Conservation (phyloP, 345 rosid genomes). For the Psidium friedrichsthalianum region DNA sequence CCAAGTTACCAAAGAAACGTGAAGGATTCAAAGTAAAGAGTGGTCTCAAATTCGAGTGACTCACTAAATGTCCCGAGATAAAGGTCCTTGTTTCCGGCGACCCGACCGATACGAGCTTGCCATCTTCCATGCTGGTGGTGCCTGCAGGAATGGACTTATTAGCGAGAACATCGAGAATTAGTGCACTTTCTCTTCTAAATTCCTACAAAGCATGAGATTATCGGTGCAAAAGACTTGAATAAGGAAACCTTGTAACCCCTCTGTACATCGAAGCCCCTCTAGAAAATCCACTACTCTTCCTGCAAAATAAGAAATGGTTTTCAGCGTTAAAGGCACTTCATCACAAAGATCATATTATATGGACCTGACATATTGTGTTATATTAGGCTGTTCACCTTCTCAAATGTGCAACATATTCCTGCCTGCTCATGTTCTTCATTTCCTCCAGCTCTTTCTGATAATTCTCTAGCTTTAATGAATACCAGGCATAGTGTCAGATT, state of each 20-base stretch:
- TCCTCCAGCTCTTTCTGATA: conserved; percentile 49
- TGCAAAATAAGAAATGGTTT: conserved; percentile 6
- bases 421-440: conserved; percentile 78
- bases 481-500: neutral
- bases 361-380: neutral
- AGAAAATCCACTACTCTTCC: conserved; percentile 80
- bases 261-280: conserved; percentile 84
- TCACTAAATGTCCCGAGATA: conserved; percentile 80
- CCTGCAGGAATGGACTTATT: conserved; percentile 9
- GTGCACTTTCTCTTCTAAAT: neutral
- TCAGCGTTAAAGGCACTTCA: neutral
- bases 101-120: conserved; percentile 86
- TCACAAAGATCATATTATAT: neutral
- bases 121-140: conserved; percentile 90
- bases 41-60: conserved; percentile 1
- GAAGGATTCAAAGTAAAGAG: neutral
- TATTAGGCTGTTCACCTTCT: conserved; percentile 28
- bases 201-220: neutral
- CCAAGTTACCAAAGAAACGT: neutral
- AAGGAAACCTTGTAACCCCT: conserved; percentile 80
- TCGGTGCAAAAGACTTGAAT: neutral
- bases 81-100: conserved; percentile 85
- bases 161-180: neutral
- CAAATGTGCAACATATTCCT: conserved; percentile 72
- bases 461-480: conserved; percentile 42